Evolutionary conservation across 257 asterid species (phyloP).

Genomic region (Ilex asprella): DNA sequence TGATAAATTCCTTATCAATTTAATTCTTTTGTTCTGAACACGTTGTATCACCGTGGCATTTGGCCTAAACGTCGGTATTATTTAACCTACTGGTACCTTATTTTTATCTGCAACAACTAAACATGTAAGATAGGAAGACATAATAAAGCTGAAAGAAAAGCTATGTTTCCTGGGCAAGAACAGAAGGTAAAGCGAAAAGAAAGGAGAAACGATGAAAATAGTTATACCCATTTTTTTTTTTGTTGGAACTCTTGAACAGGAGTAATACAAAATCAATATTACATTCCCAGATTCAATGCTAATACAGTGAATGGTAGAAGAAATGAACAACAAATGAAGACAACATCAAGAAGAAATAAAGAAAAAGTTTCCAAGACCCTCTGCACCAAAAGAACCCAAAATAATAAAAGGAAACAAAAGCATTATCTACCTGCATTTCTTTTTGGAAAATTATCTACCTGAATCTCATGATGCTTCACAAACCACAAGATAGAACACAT

Average conservation of each 20-base stretch:
- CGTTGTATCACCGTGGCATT: no score
- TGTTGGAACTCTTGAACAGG: no score
- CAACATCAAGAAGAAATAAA: slow-evolving; percentile 7
- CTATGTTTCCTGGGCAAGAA: no score
- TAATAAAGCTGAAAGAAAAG: no score
- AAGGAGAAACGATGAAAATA: no score
- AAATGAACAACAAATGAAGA: slow-evolving; percentile 8
- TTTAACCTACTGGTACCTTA: no score
- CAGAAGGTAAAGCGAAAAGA: no score
- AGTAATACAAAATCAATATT: slow-evolving; percentile 10
- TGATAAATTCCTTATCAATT: slow-evolving; percentile 21
- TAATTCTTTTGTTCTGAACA: no score
- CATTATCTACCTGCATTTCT: not conserved
- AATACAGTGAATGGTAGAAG: slow-evolving; percentile 3
- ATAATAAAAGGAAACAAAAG: slow-evolving; percentile 2
- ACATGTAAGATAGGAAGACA: no score
- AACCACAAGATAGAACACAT: slow-evolving; percentile 3
- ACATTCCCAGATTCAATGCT: slow-evolving; percentile 10
- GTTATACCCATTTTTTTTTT: not conserved
- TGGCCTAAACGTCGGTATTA: no score
- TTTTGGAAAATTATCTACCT: slow-evolving; percentile 28
- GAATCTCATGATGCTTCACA: slow-evolving; percentile 22
- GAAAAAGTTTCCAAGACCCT: slow-evolving; percentile 12
- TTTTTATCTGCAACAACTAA: no score
- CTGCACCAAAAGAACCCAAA: slow-evolving; percentile 1